A percentile compares a stretch with the other conserved stretches of the same genome.
Evolutionary conservation across 2,329 filamentous ascomycete genomes (phyloP).

Genomic region (Aotearoamyces nothofagi): DNA sequence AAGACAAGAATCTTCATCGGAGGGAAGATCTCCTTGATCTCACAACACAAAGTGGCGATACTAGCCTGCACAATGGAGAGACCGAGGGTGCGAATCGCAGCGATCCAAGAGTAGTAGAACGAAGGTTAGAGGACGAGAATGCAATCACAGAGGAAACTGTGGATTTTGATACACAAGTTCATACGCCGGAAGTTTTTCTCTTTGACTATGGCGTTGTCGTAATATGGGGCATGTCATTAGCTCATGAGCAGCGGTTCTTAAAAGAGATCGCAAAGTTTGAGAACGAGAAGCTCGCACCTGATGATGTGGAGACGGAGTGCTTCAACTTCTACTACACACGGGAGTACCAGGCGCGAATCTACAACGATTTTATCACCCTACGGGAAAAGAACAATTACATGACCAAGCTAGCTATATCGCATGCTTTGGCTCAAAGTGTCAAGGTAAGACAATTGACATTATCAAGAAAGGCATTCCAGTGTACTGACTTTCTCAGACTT

Average conservation of each 20-base stretch:
- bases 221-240: slow-evolving; percentile 93
- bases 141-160: slow-evolving; percentile 25
- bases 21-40: slow-evolving; percentile 51
- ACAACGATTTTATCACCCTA: slow-evolving; percentile 97
- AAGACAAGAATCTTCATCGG: slow-evolving; percentile 37
- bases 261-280: slow-evolving; percentile 94
- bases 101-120: slow-evolving; percentile 12
- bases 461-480: not conserved
- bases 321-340: slow-evolving; percentile 99
- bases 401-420: slow-evolving; percentile 93
- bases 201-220: slow-evolving; percentile 97
- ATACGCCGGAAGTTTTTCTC: slow-evolving; percentile 87
- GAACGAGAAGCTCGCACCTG: slow-evolving; percentile 70
- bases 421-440: slow-evolving; percentile 88
- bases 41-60: slow-evolving; percentile 23
- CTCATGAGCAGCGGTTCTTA: slow-evolving; percentile 78
- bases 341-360: slow-evolving; percentile 95
- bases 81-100: slow-evolving; percentile 8
- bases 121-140: slow-evolving; percentile 23
- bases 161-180: slow-evolving; percentile 76
- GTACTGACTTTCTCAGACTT: slow-evolving; percentile 42
- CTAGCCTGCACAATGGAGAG: slow-evolving; percentile 19
- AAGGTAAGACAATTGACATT: slow-evolving; percentile 40
- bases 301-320: slow-evolving; percentile 88
- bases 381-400: slow-evolving; percentile 94